These are phyloP conservation scores for Penicillium paneum DNA, from an alignment of 2,329 filamentous ascomycete species.

Conservation along the genomic window DNA sequence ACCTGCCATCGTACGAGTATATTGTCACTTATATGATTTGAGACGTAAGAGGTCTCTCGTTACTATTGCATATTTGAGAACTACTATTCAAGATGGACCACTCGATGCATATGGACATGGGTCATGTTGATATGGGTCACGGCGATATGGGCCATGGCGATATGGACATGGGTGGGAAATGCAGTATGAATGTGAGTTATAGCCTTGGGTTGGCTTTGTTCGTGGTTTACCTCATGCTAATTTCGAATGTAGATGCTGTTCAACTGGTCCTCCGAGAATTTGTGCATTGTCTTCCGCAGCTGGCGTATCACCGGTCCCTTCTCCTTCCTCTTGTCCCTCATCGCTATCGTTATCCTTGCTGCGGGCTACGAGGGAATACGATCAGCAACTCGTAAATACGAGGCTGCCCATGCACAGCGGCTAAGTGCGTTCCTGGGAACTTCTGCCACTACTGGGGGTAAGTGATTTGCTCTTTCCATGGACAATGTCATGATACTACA, in stretches of 20 bases:
- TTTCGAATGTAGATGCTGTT: constrained; percentile 76
- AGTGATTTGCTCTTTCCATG: constrained; percentile 19
- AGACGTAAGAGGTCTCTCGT: background rate
- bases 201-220: background rate
- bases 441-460: constrained; percentile 30
- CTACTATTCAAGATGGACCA: constrained; percentile 33
- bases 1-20: background rate
- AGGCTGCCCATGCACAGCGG: constrained; percentile 53
- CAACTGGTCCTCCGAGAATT: constrained; percentile 88
- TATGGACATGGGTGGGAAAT: constrained; percentile 63
- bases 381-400: constrained; percentile 72
- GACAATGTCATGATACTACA: background rate
- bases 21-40: background rate
- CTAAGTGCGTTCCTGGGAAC: constrained; percentile 47
- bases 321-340: constrained; percentile 75
- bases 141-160: constrained; percentile 49
- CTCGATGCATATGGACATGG: constrained; percentile 42
- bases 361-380: constrained; percentile 93
- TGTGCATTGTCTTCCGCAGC: constrained; percentile 91
- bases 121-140: constrained; percentile 54
- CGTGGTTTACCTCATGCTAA: background rate
- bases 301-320: constrained; percentile 78
- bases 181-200: constrained; percentile 80
- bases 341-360: constrained; percentile 76
- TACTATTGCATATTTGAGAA: background rate